Conservation (phyloP, 768 basidiomycete species). For the Rubroboletus satanas region DNA sequence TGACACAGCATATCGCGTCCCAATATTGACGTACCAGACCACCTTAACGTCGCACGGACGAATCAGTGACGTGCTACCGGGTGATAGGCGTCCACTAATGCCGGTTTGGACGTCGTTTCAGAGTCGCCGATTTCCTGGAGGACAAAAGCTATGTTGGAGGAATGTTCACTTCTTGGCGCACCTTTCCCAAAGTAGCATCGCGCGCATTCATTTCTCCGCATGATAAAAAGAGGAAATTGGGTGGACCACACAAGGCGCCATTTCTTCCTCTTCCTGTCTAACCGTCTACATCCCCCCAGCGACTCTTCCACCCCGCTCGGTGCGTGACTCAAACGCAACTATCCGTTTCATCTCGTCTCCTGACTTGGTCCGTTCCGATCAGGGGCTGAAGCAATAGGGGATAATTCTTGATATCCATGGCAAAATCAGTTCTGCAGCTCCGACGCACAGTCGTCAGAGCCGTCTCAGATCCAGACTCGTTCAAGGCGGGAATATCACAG, state of each 20-base stretch:
- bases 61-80: not conserved
- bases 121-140: not conserved
- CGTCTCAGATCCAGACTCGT: slow-evolving; percentile 13
- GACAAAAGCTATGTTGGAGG: not conserved
- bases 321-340: not conserved
- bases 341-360: not conserved
- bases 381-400: not conserved
- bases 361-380: not conserved
- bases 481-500: not conserved
- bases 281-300: not conserved
- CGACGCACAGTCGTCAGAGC: slow-evolving; percentile 22
- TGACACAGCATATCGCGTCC: not conserved
- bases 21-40: too few species aligned
- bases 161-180: not conserved
- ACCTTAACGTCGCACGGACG: not conserved
- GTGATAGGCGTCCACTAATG: not conserved
- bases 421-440: slow-evolving; percentile 2
- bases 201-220: too few species aligned
- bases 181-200: too few species aligned
- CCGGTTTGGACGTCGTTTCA: not conserved
- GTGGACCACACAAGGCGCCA: not conserved
- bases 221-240: not conserved
- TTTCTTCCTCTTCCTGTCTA: not conserved
- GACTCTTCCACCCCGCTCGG: not conserved
- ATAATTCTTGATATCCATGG: slow-evolving; percentile 3